Evolutionary conservation across 2,329 filamentous ascomycete species (phyloP).

Genomic region (Daldinia sp.): DNA sequence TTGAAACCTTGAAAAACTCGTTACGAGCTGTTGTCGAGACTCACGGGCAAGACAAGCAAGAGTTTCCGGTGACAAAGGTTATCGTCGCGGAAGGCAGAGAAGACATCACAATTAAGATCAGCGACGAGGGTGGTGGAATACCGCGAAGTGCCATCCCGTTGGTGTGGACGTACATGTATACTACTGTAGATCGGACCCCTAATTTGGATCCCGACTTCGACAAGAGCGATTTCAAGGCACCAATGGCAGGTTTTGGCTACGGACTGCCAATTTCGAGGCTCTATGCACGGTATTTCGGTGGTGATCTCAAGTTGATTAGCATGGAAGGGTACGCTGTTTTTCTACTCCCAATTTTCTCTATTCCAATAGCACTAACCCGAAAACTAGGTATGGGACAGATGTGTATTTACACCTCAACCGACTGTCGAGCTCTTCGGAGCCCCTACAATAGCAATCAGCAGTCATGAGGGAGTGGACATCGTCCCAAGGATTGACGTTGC

Average conservation of each 20-base stretch:
- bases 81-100: slow-evolving; percentile 98
- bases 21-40: slow-evolving; percentile 95
- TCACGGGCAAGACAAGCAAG: slow-evolving; percentile 93
- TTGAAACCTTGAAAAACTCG: slow-evolving; percentile 98
- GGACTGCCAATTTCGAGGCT: slow-evolving; percentile 92
- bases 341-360: background rate
- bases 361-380: slow-evolving; percentile 10
- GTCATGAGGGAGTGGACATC: slow-evolving; percentile 78
- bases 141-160: slow-evolving; percentile 91
- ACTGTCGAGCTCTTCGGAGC: slow-evolving; percentile 93
- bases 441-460: slow-evolving; percentile 92
- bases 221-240: slow-evolving; percentile 98
- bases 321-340: slow-evolving; percentile 87
- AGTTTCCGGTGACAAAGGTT: slow-evolving; percentile 95
- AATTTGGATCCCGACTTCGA: slow-evolving; percentile 97
- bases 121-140: slow-evolving; percentile 95
- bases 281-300: slow-evolving; percentile 96
- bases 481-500: slow-evolving; percentile 72
- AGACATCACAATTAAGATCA: slow-evolving; percentile 98
- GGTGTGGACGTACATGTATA: slow-evolving; percentile 99
- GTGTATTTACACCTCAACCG: slow-evolving; percentile 98
- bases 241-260: slow-evolving; percentile 99
- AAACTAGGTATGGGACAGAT: slow-evolving; percentile 87
- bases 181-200: slow-evolving; percentile 94
- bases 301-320: slow-evolving; percentile 95